phyloP scores from a whole-genome alignment of 768 basidiomycete species.

The Termitomyces sp. region DNA sequence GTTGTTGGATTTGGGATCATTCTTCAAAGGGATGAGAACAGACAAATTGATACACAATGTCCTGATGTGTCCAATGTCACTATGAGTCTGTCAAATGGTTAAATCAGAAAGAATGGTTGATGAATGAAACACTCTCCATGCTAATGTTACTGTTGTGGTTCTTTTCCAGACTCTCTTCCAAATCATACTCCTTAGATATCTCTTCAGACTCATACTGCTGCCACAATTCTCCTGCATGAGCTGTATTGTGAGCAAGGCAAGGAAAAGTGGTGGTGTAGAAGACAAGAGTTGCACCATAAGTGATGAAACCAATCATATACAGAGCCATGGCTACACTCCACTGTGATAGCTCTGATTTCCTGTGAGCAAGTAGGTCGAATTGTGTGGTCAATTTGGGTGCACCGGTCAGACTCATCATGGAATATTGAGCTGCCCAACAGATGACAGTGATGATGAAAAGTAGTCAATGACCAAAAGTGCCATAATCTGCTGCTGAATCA shows the following conservation, averaged over 20 bases:
- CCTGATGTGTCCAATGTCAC: too few species aligned
- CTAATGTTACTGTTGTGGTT: too few species aligned
- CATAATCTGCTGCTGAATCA: too few species aligned
- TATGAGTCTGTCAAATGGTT: too few species aligned
- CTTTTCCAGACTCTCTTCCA: too few species aligned
- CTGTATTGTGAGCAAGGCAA: constrained; percentile 76
- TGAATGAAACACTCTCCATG: constrained; percentile 46
- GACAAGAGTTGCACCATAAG: too few species aligned
- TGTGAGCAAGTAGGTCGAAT: neutral
- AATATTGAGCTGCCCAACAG: constrained; percentile 84
- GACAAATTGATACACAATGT: too few species aligned
- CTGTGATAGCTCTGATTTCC: constrained; percentile 49
- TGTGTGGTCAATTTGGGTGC: constrained; percentile 15
- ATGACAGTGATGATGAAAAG: too few species aligned
- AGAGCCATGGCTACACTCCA: constrained; percentile 80
- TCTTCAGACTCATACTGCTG: constrained; percentile 60
- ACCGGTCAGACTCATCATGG: constrained; percentile 74
- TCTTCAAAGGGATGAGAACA: too few species aligned
- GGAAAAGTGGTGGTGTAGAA: constrained; percentile 77
- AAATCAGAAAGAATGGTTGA: neutral
- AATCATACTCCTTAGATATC: constrained; percentile 61
- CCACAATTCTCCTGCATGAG: constrained; percentile 53
- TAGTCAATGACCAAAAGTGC: too few species aligned
- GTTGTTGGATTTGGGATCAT: too few species aligned
- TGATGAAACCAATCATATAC: constrained; percentile 80